Base-by-base conservation (phyloP, 306 rosid genomes). In the Pueraria montana region DNA sequence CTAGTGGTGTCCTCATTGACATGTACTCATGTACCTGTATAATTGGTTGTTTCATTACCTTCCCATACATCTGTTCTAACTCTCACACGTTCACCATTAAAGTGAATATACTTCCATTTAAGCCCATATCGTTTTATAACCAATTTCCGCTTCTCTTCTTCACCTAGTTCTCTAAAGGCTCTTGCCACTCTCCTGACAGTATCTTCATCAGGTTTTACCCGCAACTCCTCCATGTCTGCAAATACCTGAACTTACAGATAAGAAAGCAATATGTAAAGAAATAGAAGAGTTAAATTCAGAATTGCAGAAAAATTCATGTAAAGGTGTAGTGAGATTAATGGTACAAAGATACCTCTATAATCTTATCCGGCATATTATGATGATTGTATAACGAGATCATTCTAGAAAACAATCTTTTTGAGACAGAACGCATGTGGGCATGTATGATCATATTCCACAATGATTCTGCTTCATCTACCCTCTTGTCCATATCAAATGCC, bases 391-490 rank as follows among this genome's bases (percentile, higher is more conserved):
- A 56, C 21, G 97, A 75, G 55, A 93, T 91, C 94, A 96, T 96
- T 85, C 99, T 90, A 4, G 96, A 94, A 87, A 96, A 96, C 36
- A 96, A 82, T 79, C 74, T 82, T 88, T 90, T 96, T 0, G 98
- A 92, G 88, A 96, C 87, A 43, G 92, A 92, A 61, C 96, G 98
- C 24, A 84, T 88, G 76, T 91, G 92, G 9, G 92, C 74, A 27
- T 88, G 96, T 82, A 93, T 46, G 83, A 96, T 91, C 98, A 96
- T 94, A 89, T 94, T 96, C 99, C 98, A 96, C 67, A 96, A 77
- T 18, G 97, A 92, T 86, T 96, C 97, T 81, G 98, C 99, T 86
- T 96, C 99, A 26, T 94, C 97, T 17, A 92, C 90, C 88, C 99
- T 91, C 68, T 78, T 72, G 53, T 94, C 93, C 91, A 87, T 90